Evolutionary conservation across 352 stramenopile species (phyloP), one percentile per base, ranked within the genome.

Genomic region (Pythium brachiatum): DNA sequence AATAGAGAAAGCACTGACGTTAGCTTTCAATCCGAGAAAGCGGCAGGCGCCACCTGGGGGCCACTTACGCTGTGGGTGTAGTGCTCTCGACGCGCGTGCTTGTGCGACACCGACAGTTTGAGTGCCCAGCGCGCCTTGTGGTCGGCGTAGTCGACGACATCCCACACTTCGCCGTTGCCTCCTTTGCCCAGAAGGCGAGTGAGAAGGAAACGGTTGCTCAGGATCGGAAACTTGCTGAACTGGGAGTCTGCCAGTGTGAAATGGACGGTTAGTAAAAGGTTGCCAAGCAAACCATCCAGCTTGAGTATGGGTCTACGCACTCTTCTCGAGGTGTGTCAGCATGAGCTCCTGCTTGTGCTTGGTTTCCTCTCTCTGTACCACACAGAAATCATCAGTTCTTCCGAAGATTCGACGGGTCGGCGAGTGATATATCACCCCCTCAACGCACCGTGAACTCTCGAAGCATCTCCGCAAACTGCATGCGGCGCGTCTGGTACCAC

Each of bases 161-260:
- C 81, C 83, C 83, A 92, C 2, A 92, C 83, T 71, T 92, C 83
- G 39, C 83, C 83, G 41, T 92, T 90, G 31, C 83, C 83, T 54
- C 83, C 83, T 58, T 86, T 90, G 44, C 83, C 83, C 44, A 84
- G 72, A 15, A 92, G 69, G 43, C 77, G 75, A 53, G 83, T 70
- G 36, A 90, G 59, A 3, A 90, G 38, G 62, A 90, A 92, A 4
- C 83, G 72, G 36, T 92, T 90, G 34, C 69, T 75, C 13, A 92
- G 68, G 55, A 89, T 79, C 0, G 83, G 83, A 29, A 90, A 86
- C 57, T 86, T 88, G 50, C 73, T 82, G 46, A 92, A 92, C 21
- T 79, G 72, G 9, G 83, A 92, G 46, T 77, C 79, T 86, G 36
- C 6, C 21, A 57, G 18, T n/a, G 6, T 26, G 9, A 32, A 9